phyloP scores from a whole-genome alignment of 176 grass and related monocot genomes.

The Cymbopogon citratus region DNA sequence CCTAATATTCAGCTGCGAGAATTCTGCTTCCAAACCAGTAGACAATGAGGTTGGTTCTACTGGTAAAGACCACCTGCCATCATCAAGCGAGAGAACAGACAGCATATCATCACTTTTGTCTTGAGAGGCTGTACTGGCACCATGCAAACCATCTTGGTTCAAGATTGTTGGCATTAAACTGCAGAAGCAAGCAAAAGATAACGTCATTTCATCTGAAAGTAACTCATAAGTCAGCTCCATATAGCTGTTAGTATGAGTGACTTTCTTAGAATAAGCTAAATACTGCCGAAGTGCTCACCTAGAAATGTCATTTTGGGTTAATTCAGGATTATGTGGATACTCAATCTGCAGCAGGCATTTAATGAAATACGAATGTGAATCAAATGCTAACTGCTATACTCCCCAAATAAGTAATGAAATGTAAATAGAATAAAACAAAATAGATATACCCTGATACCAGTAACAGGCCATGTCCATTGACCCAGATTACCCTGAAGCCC shows the following conservation, averaged over 20 bases:
- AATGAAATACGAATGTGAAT: slow-evolving; percentile 13
- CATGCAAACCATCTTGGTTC: slow-evolving; percentile 48
- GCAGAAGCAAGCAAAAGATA: slow-evolving; percentile 19
- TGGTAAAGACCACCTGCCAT: slow-evolving; percentile 76
- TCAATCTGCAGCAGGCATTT: slow-evolving; percentile 60
- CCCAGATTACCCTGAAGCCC: slow-evolving; percentile 44
- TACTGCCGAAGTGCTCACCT: slow-evolving; percentile 38
- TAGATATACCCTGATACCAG: slow-evolving; percentile 75
- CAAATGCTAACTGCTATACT: slow-evolving; percentile 5
- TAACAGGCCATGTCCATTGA: slow-evolving; percentile 49
- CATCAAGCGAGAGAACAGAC: slow-evolving; percentile 83
- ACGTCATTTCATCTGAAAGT: slow-evolving; percentile 5
- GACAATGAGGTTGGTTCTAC: slow-evolving; percentile 39
- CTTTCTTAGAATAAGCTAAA: slow-evolving; percentile 13
- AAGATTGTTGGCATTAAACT: slow-evolving; percentile 55
- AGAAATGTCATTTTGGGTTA: slow-evolving; percentile 59
- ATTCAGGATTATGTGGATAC: slow-evolving; percentile 70
- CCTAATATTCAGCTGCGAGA: slow-evolving; percentile 65
- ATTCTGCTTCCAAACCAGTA: slow-evolving; percentile 48
- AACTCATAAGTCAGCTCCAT: slow-evolving; percentile 9
- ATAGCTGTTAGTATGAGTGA: background rate
- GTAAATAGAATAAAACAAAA: slow-evolving; percentile 24
- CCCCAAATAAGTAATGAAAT: background rate
- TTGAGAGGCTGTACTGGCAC: slow-evolving; percentile 31
- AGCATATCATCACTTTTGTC: slow-evolving; percentile 64